Conservation (phyloP, 139 green algal genomes). For the Tetraselmis striata region DNA sequence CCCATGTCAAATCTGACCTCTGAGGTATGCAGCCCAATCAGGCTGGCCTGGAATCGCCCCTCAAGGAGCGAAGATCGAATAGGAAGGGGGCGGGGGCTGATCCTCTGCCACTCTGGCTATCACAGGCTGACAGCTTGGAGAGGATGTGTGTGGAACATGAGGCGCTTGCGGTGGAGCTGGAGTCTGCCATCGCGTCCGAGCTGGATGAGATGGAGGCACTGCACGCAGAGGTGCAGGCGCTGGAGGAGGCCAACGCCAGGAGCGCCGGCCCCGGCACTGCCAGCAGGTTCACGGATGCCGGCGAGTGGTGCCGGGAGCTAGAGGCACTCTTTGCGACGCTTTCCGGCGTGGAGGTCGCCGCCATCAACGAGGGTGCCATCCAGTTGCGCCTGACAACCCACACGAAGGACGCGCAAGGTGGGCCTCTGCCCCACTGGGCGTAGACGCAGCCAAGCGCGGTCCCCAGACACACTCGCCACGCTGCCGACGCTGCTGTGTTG, state of each 20-base stretch:
- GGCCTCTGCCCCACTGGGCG: no score
- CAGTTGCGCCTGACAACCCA: not conserved
- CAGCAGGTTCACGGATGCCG: not conserved
- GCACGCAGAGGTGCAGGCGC: not conserved
- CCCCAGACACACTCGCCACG: no score
- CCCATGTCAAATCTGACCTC: no score
- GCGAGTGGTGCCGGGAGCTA: not conserved
- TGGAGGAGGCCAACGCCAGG: not conserved
- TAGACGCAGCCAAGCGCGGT: no score
- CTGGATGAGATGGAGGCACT: not conserved
- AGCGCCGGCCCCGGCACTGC: no score
- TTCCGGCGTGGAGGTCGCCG: not conserved
- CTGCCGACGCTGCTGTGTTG: no score
- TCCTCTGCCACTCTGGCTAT: no score
- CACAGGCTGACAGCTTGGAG: not conserved
- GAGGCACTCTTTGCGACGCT: not conserved
- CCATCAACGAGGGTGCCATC: not conserved
- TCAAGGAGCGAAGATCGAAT: no score
- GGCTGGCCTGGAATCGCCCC: no score
- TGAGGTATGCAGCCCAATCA: no score
- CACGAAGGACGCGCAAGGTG: not conserved
- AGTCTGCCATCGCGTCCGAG: not conserved
- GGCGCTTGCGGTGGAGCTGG: not conserved
- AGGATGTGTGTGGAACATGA: not conserved
- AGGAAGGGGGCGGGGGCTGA: no score